A percentile compares a stretch with the other conserved stretches of the same genome.
Conservation (phyloP, 2,329 filamentous ascomycete species). For the Ascochyta koolunga region DNA sequence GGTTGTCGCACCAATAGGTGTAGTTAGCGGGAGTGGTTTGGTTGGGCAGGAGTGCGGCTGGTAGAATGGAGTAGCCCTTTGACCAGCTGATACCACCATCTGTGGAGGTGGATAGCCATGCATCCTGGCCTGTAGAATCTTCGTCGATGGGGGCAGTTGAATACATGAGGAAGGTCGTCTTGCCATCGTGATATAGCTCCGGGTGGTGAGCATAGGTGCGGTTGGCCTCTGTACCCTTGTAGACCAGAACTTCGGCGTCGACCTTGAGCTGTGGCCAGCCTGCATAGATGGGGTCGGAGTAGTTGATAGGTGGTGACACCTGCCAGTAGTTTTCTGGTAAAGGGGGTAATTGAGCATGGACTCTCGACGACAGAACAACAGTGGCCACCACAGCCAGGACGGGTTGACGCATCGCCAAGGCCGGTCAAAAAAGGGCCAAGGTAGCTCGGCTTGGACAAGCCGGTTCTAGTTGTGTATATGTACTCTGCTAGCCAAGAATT, state of each 20-base stretch:
- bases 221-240: conserved; percentile 17
- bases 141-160: conserved; percentile 22
- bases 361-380: not conserved
- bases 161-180: conserved; percentile 17
- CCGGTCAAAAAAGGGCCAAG: too few species aligned
- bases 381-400: not conserved
- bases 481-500: not conserved
- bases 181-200: conserved; percentile 16
- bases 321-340: conserved; percentile 19
- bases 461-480: not conserved
- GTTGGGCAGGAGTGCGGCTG: conserved; percentile 15
- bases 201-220: conserved; percentile 23
- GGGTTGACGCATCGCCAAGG: not conserved
- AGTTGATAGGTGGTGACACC: conserved; percentile 18
- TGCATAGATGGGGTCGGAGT: conserved; percentile 17
- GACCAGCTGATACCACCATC: conserved; percentile 21
- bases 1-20: conserved; percentile 21
- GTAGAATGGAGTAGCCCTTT: conserved; percentile 16
- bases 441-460: not conserved
- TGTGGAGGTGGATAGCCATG: conserved; percentile 21
- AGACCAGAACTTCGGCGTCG: conserved; percentile 13
- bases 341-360: conserved; percentile 2
- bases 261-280: conserved; percentile 19
- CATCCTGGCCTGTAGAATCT: conserved; percentile 18
- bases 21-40: conserved; percentile 19